phyloP scores from a whole-genome alignment of 2,329 filamentous ascomycete genomes.

The Ceratocystis destructans region DNA sequence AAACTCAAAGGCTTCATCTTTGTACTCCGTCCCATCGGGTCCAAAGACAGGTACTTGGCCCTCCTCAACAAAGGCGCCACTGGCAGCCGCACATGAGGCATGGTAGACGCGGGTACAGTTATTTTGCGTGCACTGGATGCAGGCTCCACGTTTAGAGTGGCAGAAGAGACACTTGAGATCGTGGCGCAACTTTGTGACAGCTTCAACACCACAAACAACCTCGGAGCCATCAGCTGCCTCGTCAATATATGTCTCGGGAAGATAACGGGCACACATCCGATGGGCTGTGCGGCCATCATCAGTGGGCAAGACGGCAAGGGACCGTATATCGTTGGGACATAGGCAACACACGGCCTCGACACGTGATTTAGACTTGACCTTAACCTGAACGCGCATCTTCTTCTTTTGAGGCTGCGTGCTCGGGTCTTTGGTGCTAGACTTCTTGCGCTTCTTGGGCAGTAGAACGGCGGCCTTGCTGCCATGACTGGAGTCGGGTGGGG shows the following conservation, averaged over 20 bases:
- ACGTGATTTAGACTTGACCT: slow-evolving; percentile 57
- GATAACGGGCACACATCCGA: slow-evolving; percentile 75
- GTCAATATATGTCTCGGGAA: slow-evolving; percentile 81
- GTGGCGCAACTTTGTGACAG: slow-evolving; percentile 72
- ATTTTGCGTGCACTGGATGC: slow-evolving; percentile 90
- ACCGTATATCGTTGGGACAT: slow-evolving; percentile 79
- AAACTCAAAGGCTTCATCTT: slow-evolving; percentile 81
- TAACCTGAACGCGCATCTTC: slow-evolving; percentile 50
- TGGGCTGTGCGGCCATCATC: slow-evolving; percentile 82
- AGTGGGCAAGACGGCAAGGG: slow-evolving; percentile 69
- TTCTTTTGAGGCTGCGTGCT: slow-evolving; percentile 32
- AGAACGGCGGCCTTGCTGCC: slow-evolving; percentile 37
- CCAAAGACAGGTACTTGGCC: slow-evolving; percentile 75
- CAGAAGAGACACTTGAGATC: slow-evolving; percentile 93
- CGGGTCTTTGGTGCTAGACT: slow-evolving; percentile 36
- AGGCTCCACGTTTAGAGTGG: slow-evolving; percentile 84
- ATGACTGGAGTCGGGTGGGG: slow-evolving; percentile 61
- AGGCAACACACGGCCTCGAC: slow-evolving; percentile 73
- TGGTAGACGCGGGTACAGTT: slow-evolving; percentile 92
- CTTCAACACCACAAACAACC: slow-evolving; percentile 61
- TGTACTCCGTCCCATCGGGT: slow-evolving; percentile 84
- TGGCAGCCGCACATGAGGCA: slow-evolving; percentile 82
- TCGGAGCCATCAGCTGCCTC: slow-evolving; percentile 52
- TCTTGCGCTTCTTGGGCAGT: slow-evolving; percentile 29
- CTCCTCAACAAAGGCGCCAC: slow-evolving; percentile 82